Percentiles rank a stretch among this genome's conserved stretches.
Evolutionary conservation across 2,329 filamentous ascomycete genomes (phyloP).

Genomic region (Fusarium verticillioides): DNA sequence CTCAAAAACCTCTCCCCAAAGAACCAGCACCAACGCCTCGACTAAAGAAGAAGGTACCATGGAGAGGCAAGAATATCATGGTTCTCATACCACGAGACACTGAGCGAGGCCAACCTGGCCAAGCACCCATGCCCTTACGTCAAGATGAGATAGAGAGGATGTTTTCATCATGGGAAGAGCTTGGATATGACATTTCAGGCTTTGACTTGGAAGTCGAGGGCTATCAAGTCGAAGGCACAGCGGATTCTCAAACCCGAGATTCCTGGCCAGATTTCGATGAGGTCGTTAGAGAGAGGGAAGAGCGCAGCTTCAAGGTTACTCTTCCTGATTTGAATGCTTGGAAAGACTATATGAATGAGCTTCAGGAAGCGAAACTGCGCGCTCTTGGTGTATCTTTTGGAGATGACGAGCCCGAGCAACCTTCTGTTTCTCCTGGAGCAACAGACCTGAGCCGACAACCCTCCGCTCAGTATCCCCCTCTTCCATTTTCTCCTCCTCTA

Average conservation of each 20-base stretch:
- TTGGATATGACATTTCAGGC: conserved; percentile 75
- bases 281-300: conserved; percentile 64
- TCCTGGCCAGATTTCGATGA: conserved; percentile 75
- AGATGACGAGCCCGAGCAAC: conserved; percentile 74
- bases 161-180: conserved; percentile 72
- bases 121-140: conserved; percentile 64
- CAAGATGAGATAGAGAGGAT: conserved; percentile 69
- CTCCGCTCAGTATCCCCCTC: conserved; percentile 78
- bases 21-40: conserved; percentile 62
- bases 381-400: conserved; percentile 88
- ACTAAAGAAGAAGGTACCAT: conserved; percentile 76
- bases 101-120: conserved; percentile 68
- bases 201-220: conserved; percentile 71
- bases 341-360: conserved; percentile 81
- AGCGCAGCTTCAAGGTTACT: conserved; percentile 67
- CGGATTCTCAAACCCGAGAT: conserved; percentile 71
- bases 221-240: conserved; percentile 51
- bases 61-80: conserved; percentile 80
- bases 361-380: conserved; percentile 91
- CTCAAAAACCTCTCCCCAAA: conserved; percentile 52
- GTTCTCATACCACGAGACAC: conserved; percentile 76
- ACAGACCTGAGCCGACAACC: conserved; percentile 73
- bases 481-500: conserved; percentile 86
- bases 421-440: conserved; percentile 74
- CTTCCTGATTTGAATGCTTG: conserved; percentile 77